phyloP scores from a whole-genome alignment of 495 filamentous ascomycete species.

The Apodospora peruviana region DNA sequence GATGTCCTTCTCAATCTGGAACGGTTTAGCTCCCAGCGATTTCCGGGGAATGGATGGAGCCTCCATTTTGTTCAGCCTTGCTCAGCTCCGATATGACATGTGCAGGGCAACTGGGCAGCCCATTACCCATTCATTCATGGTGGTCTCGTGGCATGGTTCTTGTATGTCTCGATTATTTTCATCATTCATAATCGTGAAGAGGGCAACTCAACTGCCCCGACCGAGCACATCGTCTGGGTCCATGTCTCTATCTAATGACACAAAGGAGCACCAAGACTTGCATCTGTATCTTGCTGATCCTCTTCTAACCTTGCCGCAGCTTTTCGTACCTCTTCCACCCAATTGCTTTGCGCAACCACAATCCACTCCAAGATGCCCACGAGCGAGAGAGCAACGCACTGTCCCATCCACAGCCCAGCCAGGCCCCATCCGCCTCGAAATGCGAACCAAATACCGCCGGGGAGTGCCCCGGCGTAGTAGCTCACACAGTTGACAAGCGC shows the following conservation, averaged over 20 bases:
- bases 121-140: too few relatives aligned
- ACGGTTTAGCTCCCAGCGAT: background rate
- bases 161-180: background rate
- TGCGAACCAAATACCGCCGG: slow-evolving; percentile 78
- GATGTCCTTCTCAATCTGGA: background rate
- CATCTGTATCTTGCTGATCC: slow-evolving; percentile 8
- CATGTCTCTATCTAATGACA: background rate
- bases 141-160: background rate
- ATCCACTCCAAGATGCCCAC: slow-evolving; percentile 77
- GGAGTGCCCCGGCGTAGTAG: slow-evolving; percentile 82
- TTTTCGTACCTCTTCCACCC: slow-evolving; percentile 69
- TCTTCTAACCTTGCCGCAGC: slow-evolving; percentile 74
- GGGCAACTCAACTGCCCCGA: background rate
- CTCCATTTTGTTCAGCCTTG: background rate
- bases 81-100: background rate
- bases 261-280: background rate
- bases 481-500: slow-evolving; percentile 80
- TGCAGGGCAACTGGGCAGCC: background rate
- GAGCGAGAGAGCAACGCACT: slow-evolving; percentile 82
- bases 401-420: slow-evolving; percentile 79
- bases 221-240: background rate
- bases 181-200: background rate
- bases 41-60: background rate
- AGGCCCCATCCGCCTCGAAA: slow-evolving; percentile 81
- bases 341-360: slow-evolving; percentile 72